Percentiles rank a stretch among this genome's conserved stretches.
Evolutionary conservation across 225 moss, liverwort and hornwort species (phyloP).

Genomic region (Pseudoscleropodium purum): DNA sequence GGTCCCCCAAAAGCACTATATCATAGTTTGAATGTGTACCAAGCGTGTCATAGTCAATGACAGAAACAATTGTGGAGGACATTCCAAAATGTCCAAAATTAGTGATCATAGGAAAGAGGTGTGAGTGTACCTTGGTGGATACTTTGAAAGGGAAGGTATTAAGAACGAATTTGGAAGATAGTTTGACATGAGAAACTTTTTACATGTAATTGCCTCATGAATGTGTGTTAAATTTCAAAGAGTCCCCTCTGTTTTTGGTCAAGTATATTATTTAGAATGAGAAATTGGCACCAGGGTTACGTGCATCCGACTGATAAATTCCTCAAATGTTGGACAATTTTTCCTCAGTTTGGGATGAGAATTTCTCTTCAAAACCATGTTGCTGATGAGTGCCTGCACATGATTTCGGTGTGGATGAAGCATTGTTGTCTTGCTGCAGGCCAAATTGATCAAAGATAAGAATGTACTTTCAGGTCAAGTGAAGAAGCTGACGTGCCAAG

Average conservation of each 20-base stretch:
- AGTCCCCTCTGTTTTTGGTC: not conserved
- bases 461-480: constrained; percentile 24
- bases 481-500: constrained; percentile 23
- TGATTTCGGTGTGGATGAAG: not conserved
- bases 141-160: not conserved
- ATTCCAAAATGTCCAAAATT: not conserved
- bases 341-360: not conserved
- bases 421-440: not conserved
- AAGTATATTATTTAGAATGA: not conserved
- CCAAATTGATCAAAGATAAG: constrained; percentile 21
- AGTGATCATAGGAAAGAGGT: not conserved
- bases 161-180: not conserved
- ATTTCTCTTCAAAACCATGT: not conserved
- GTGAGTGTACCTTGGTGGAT: not conserved
- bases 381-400: not conserved
- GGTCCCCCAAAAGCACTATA: not conserved
- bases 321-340: not conserved
- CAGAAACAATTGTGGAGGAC: not conserved
- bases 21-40: not conserved
- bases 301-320: not conserved
- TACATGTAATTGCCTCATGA: not conserved
- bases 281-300: not conserved
- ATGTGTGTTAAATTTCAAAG: not conserved
- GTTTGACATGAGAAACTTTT: not conserved
- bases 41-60: not conserved